Evolutionary conservation across 257 asterid species (phyloP).

Genomic region (Nicotiana otophora): DNA sequence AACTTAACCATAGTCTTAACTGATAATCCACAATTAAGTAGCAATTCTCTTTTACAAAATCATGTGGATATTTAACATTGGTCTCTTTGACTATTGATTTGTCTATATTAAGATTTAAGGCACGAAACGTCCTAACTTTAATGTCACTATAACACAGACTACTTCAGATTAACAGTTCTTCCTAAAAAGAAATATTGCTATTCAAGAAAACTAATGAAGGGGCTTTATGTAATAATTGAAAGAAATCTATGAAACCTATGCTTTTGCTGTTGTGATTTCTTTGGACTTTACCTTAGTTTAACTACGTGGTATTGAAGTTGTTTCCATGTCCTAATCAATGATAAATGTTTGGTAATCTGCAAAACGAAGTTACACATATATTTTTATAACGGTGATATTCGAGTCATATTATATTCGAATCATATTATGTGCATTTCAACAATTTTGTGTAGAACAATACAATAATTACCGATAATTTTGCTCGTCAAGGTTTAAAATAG

Average conservation of each 20-base stretch:
- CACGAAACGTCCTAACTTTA: not conserved
- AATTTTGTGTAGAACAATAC: too few species aligned
- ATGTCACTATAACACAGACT: not conserved
- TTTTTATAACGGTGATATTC: not conserved
- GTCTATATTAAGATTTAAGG: not conserved
- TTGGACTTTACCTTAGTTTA: not conserved
- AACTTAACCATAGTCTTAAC: too few species aligned
- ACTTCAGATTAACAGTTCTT: not conserved
- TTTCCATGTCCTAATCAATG: not conserved
- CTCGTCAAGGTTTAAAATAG: too few species aligned
- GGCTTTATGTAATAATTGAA: not conserved
- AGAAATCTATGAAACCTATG: not conserved
- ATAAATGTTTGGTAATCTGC: not conserved
- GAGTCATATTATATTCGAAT: rapidly evolving
- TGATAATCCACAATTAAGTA: not conserved
- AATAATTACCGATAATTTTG: too few species aligned
- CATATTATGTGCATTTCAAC: too few species aligned
- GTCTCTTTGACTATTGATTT: not conserved
- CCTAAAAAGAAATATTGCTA: not conserved
- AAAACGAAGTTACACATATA: not conserved
- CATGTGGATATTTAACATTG: not conserved
- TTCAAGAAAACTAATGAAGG: not conserved
- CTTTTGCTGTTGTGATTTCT: not conserved
- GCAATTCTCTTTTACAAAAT: not conserved
- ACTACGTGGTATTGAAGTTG: not conserved